Conservation (phyloP, 2,329 filamentous ascomycete genomes). For the Parasarocladium wereldwijsianum region DNA sequence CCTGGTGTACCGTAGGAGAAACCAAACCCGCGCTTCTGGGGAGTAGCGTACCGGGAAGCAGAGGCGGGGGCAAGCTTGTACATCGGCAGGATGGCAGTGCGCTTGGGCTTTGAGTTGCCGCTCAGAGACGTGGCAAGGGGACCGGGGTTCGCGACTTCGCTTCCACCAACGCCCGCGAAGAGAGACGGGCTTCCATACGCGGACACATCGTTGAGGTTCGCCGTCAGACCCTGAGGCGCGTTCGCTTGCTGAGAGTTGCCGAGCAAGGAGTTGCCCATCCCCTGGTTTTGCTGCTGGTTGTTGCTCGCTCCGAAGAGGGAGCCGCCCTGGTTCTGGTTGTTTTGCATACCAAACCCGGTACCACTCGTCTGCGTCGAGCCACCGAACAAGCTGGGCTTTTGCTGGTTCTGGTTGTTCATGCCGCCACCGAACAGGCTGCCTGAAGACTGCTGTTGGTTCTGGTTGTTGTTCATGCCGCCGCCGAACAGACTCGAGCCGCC, state of each 20-base stretch:
- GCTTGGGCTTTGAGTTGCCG: constrained; percentile 58
- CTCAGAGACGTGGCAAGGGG: constrained; percentile 84
- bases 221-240: constrained; percentile 54
- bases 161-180: constrained; percentile 57
- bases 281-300: constrained; percentile 32
- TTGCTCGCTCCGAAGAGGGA: constrained; percentile 31
- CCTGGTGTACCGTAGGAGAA: constrained; percentile 82
- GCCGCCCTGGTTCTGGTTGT: constrained; percentile 28
- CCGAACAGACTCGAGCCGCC: constrained; percentile 14
- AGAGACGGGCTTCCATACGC: constrained; percentile 83
- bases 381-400: constrained; percentile 38
- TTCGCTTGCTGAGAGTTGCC: constrained; percentile 33
- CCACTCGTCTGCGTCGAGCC: constrained; percentile 26
- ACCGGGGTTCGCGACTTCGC: constrained; percentile 57
- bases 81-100: constrained; percentile 66
- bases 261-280: constrained; percentile 40
- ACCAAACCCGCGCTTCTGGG: constrained; percentile 75
- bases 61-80: constrained; percentile 77
- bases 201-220: constrained; percentile 68
- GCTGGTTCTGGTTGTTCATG: constrained; percentile 18
- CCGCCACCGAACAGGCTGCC: constrained; percentile 33
- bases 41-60: constrained; percentile 65
- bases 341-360: constrained; percentile 40
- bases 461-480: constrained; percentile 17
- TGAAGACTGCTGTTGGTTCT: constrained; percentile 14